A percentile compares a stretch with the other conserved stretches of the same genome.
Conservation (phyloP, 2,329 filamentous ascomycete genomes). For the Ascochyta rabiei region DNA sequence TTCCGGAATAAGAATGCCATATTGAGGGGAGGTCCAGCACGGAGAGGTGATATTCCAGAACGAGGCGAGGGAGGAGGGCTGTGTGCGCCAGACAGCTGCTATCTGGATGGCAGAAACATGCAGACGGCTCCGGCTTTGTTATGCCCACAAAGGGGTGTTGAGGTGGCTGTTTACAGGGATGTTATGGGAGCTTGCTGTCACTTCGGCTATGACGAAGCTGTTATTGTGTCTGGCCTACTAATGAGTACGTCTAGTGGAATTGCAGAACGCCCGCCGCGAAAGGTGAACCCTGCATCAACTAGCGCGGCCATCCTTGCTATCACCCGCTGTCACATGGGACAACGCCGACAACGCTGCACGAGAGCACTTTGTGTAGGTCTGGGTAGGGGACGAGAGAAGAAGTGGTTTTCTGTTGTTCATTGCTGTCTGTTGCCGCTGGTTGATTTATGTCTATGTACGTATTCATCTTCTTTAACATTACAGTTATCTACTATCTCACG, state of each 20-base stretch:
- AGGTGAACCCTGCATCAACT: slow-evolving; percentile 15
- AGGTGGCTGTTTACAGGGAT: slow-evolving; percentile 20
- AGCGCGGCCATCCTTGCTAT: slow-evolving; percentile 13
- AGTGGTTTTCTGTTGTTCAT: neutral
- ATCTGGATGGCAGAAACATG: slow-evolving; percentile 40
- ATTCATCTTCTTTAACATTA: slow-evolving; percentile 1
- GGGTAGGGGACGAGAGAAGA: neutral
- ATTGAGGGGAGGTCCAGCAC: slow-evolving; percentile 57
- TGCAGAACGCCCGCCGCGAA: neutral
- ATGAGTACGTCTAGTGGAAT: neutral
- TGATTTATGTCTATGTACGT: slow-evolving; percentile 6
- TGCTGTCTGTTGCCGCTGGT: neutral
- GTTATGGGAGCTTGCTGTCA: slow-evolving; percentile 34
- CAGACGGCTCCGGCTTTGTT: slow-evolving; percentile 25
- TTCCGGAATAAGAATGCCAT: slow-evolving; percentile 77
- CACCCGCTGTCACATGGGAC: slow-evolving; percentile 13
- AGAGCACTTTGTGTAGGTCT: neutral
- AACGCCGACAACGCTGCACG: neutral
- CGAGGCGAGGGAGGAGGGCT: slow-evolving; percentile 28
- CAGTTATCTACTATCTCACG: neutral
- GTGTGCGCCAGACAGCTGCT: slow-evolving; percentile 39
- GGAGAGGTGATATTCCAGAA: slow-evolving; percentile 68
- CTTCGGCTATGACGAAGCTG: slow-evolving; percentile 10
- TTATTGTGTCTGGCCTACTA: too few species aligned
- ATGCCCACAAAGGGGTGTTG: slow-evolving; percentile 12